Evolutionary conservation across 768 basidiomycete genomes (phyloP), one percentile per base, ranked within the genome.

Genomic region (Favolaschia claudopus): DNA sequence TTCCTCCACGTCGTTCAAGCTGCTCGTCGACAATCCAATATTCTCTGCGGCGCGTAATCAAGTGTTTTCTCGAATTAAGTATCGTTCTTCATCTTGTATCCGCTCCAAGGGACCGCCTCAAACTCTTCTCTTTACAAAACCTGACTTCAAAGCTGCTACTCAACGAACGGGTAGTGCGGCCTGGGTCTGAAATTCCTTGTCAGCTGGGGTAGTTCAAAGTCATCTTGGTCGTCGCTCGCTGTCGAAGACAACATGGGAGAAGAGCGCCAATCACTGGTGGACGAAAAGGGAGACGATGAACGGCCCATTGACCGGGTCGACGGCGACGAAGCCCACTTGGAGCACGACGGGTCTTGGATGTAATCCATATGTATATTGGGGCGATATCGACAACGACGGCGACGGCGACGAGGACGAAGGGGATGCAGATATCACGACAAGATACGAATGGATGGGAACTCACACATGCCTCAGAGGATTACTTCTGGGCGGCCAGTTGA

Each of bases 151-250:
- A n/a, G n/a, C n/a, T n/a, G n/a, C n/a, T n/a, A n/a, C n/a, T n/a
- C n/a, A n/a, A n/a, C n/a, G n/a, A n/a, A n/a, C n/a, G n/a, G n/a
- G n/a, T n/a, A n/a, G n/a, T 45, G 57, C 58, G 44, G 57, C 46
- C 62, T 64, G 50, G 43, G 62, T 64, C 62, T 64, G 58, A 19
- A 56, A 55, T 34, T 49, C 42, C 19, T 48, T 28, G 53, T 64
- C 54, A 64, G 62, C 54, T 50, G 19, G 25, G 51, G 45, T 7
- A 37, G 56, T 9, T 55, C 62, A 36, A 56, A 60, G 7, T 36
- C 50, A 34, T 64, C 54, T 14, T 40, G 12, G 46, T 56, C 28
- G 45, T 53, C 51, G 51, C 31, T 34, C n/a, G 58, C 58, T 37
- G 58, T 60, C 52, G 52, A 60, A 17, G 59, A 60, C 59, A 60